phyloP scores from a whole-genome alignment of 176 grass and related monocot genomes.

The Puccinellia tenuiflora region DNA sequence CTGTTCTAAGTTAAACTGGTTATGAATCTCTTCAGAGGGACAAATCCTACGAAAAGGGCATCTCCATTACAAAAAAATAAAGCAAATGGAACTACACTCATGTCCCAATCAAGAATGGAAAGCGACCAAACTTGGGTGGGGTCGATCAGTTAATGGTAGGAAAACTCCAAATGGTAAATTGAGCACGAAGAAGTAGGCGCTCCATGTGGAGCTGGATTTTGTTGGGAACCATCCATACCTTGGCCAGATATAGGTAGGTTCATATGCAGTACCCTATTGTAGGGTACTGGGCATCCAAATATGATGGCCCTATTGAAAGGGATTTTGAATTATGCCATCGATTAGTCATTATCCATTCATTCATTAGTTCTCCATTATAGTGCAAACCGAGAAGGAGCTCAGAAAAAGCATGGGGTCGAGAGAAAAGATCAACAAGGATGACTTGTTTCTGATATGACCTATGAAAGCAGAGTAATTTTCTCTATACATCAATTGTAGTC shows the following conservation, averaged over 20 bases:
- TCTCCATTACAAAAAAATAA: slow-evolving; percentile 36
- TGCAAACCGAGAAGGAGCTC: neutral
- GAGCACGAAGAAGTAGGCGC: slow-evolving; percentile 28
- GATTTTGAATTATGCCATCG: neutral
- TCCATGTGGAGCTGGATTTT: slow-evolving; percentile 7
- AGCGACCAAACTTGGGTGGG: neutral
- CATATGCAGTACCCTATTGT: too few species aligned
- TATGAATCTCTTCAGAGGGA: slow-evolving; percentile 21
- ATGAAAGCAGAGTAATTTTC: neutral
- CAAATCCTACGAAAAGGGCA: slow-evolving; percentile 17
- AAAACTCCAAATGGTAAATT: slow-evolving; percentile 38
- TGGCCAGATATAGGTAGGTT: slow-evolving; percentile 13
- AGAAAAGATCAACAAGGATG: neutral
- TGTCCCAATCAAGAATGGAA: slow-evolving; percentile 14
- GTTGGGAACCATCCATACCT: neutral
- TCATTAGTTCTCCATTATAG: neutral
- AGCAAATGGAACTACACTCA: slow-evolving; percentile 4
- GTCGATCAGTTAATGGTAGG: slow-evolving; percentile 27
- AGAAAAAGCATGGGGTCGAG: neutral
- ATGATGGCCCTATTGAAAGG: neutral
- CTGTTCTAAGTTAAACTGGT: neutral
- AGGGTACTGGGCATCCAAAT: too few species aligned
- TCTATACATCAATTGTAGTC: slow-evolving; percentile 7
- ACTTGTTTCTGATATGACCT: neutral
- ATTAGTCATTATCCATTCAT: slow-evolving; percentile 12